These are phyloP conservation scores for Fagopyrum esculentum DNA, from an alignment of 148 eudicot species.

Conservation along the genomic window DNA sequence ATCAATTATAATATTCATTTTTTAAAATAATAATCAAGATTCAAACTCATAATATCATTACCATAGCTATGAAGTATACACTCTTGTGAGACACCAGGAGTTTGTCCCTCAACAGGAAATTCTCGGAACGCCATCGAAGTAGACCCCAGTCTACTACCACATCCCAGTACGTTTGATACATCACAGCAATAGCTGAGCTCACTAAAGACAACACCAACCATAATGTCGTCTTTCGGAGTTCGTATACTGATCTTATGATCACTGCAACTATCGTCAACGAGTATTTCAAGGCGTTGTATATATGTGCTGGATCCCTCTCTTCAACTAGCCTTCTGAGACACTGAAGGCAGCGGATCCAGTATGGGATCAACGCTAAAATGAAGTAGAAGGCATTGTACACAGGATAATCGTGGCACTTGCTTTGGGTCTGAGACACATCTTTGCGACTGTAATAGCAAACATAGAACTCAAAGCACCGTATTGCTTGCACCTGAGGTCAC, in stretches of 20 bases:
- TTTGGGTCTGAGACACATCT: slow-evolving; percentile 25
- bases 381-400: slow-evolving; percentile 59
- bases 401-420: slow-evolving; percentile 40
- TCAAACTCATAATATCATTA: slow-evolving; percentile 4
- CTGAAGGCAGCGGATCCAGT: slow-evolving; percentile 84
- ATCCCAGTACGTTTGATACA: slow-evolving; percentile 31
- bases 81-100: slow-evolving; percentile 25
- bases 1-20: neutral
- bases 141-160: slow-evolving; percentile 34
- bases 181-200: slow-evolving; percentile 21
- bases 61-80: slow-evolving; percentile 32
- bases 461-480: slow-evolving; percentile 48
- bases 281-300: slow-evolving; percentile 51
- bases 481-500: slow-evolving; percentile 32
- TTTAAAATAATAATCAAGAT: neutral
- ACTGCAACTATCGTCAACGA: slow-evolving; percentile 26
- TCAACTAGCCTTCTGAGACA: slow-evolving; percentile 66
- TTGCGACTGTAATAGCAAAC: slow-evolving; percentile 38
- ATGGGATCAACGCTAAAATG: slow-evolving; percentile 62
- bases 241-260: slow-evolving; percentile 23
- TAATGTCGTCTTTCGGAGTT: slow-evolving; percentile 11
- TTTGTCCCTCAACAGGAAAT: slow-evolving; percentile 30
- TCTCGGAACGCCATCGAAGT: slow-evolving; percentile 19
- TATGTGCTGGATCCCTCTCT: slow-evolving; percentile 42
- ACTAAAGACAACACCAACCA: slow-evolving; percentile 20